Evolutionary conservation across 108 stramenopile species (phyloP), one percentile per base, ranked within the genome.

Genomic region (Cyclotella kingstonii): DNA sequence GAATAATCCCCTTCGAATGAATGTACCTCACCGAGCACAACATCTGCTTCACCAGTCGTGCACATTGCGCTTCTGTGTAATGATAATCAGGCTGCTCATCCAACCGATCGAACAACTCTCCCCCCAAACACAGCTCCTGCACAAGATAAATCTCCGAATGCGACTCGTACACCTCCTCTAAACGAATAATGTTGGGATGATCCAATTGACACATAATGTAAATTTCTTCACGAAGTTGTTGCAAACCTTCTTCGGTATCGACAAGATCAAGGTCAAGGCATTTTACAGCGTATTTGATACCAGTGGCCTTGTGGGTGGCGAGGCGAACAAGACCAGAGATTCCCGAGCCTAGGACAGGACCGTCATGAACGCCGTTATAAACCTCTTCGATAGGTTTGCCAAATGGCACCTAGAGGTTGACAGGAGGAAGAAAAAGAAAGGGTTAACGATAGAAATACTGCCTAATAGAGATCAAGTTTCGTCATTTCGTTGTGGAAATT

Each of bases 1-100:
- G 96, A 60, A 95, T 85, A 26, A 97, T 76, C n/a, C 81, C 86
- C 58, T 95, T 91, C 4, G 80, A 75, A 72, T 98, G 98, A 22
- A 97, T 77, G 67, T 98, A 97, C 34, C 85, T 62, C 38, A 98
- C 84, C 29, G 90, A 87, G 10, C 80, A 82, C 31, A 97, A 51
- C 74, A 97, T 87, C 70, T 97, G 95, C 60, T 89, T 86, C 26
- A 92, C 76, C 34, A 90, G 63, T 5, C 60, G 42, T 10, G 87
- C 84, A 68, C 90, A 90, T 38, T 88, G 70, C 18, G 60, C 56
- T 66, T 96, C 95, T 5, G 85, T 79, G 54, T 93, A 93, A 60
- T 87, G 85, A 78, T 72, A 84, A 36, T 89, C 84, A 10, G 85
- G 73, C 57, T 89, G 87, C 47, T 80, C 86, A 51, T 93, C 91